A percentile compares a stretch with the other conserved stretches of the same genome.
These are phyloP conservation scores for Aristolochia californica DNA, from an alignment of 164 flowering plant species.

Conservation along the genomic window DNA sequence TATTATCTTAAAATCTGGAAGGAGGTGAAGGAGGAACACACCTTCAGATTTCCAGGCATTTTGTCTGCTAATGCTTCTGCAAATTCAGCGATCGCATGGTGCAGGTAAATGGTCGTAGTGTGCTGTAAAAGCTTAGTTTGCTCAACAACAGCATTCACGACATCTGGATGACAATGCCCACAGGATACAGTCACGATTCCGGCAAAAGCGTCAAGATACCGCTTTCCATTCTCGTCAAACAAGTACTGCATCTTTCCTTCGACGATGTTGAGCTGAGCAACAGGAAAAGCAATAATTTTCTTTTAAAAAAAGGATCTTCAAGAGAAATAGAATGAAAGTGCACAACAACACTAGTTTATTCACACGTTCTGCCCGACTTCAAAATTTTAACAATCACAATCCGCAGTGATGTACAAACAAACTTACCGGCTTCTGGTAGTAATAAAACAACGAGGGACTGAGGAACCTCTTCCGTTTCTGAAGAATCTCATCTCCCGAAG, in stretches of 20 bases:
- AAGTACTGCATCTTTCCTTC: constrained; percentile 97
- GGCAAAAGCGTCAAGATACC: constrained; percentile 89
- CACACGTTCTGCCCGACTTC: too few species aligned
- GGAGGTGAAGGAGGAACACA: constrained; percentile 6
- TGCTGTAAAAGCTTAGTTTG: constrained; percentile 94
- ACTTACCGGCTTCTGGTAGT: constrained; percentile 75
- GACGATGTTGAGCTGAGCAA: constrained; percentile 76
- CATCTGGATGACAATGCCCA: constrained; percentile 94
- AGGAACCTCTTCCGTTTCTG: constrained; percentile 67
- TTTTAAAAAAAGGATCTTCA: too few species aligned
- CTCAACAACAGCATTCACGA: constrained; percentile 66
- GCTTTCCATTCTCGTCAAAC: constrained; percentile 78
- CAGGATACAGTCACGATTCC: constrained; percentile 93
- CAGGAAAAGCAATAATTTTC: neutral
- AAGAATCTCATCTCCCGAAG: constrained; percentile 54
- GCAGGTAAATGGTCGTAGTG: constrained; percentile 87
- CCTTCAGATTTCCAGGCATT: constrained; percentile 98
- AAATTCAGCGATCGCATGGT: constrained; percentile 89
- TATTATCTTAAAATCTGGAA: neutral
- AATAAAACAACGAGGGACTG: constrained; percentile 79
- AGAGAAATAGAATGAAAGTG: too few species aligned
- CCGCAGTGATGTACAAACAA: too few species aligned
- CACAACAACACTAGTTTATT: too few species aligned
- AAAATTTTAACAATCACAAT: too few species aligned
- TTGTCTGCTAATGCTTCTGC: constrained; percentile 92